Evolutionary conservation across 441 rosid species (phyloP).

Genomic region (Erysimum cheiri): DNA sequence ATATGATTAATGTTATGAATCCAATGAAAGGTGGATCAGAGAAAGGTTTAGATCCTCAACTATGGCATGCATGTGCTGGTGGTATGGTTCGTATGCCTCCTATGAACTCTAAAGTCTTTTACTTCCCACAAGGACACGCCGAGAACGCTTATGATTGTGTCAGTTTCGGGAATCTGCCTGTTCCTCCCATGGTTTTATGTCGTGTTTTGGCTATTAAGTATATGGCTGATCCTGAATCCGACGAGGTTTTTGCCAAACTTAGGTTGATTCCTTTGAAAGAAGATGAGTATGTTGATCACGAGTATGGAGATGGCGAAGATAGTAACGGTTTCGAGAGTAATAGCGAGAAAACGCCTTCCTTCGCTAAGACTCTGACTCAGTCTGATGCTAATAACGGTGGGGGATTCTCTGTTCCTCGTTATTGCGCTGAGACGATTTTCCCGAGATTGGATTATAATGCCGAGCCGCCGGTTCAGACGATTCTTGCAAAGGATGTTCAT

Average conservation of each 20-base stretch:
- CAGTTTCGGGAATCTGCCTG: slow-evolving; percentile 55
- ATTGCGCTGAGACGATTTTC: slow-evolving; percentile 95
- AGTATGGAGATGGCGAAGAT: slow-evolving; percentile 45
- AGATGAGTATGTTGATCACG: slow-evolving; percentile 48
- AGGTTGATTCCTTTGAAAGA: slow-evolving; percentile 60
- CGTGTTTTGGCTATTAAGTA: slow-evolving; percentile 71
- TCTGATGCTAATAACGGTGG: slow-evolving; percentile 99
- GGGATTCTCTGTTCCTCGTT: slow-evolving; percentile 97
- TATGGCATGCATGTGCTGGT: slow-evolving; percentile 99
- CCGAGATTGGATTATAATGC: slow-evolving; percentile 81
- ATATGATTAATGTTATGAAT: slow-evolving; percentile 56
- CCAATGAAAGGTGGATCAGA: slow-evolving; percentile 55
- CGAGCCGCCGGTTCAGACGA: slow-evolving; percentile 98
- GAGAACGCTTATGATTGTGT: slow-evolving; percentile 78
- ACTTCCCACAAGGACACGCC: slow-evolving; percentile 96
- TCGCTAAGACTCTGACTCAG: slow-evolving; percentile 93
- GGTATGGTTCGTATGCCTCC: slow-evolving; percentile 94
- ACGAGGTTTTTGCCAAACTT: slow-evolving; percentile 85
- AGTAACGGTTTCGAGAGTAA: slow-evolving; percentile 45
- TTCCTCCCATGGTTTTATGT: slow-evolving; percentile 68
- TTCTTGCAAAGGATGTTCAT: slow-evolving; percentile 93
- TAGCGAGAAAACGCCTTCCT: slow-evolving; percentile 76
- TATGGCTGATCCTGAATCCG: slow-evolving; percentile 88
- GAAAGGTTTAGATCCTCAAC: slow-evolving; percentile 83
- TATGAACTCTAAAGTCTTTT: slow-evolving; percentile 72